phyloP scores from a whole-genome alignment of 306 rosid species.

The Cucurbita argyrosperma region DNA sequence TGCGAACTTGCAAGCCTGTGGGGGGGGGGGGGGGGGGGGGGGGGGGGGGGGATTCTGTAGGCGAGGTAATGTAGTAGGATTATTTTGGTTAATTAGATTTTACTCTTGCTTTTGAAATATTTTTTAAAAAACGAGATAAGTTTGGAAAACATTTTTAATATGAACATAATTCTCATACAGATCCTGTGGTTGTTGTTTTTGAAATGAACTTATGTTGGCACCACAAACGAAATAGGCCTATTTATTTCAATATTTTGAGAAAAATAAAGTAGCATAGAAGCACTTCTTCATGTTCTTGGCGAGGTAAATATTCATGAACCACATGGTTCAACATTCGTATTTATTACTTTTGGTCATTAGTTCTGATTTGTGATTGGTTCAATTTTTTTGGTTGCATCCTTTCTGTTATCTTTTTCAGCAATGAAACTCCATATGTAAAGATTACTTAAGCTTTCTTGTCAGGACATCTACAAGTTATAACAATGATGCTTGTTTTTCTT shows the following conservation, averaged over 20 bases:
- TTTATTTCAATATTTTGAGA: neutral
- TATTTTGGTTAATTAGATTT: too few species aligned
- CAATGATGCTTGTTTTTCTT: slow-evolving; percentile 5
- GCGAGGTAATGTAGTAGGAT: too few species aligned
- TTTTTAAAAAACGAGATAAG: neutral
- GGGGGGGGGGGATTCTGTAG: too few species aligned
- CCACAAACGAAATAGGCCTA: neutral
- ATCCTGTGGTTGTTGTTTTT: neutral
- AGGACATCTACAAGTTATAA: neutral
- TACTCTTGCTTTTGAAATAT: too few species aligned
- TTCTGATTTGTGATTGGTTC: neutral
- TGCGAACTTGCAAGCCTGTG: neutral
- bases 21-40: too few species aligned
- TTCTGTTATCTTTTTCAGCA: neutral
- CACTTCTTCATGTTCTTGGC: neutral
- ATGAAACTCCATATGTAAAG: neutral
- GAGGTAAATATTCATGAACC: neutral
- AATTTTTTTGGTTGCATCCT: neutral
- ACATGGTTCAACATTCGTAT: neutral
- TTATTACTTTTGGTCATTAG: neutral
- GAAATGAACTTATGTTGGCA: neutral
- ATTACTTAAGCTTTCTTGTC: neutral
- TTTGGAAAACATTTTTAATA: neutral
- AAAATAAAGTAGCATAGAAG: neutral
- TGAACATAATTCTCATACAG: neutral